Base-by-base conservation (phyloP, 371 early-diverging fungal species). In the Zychaea mexicana region DNA sequence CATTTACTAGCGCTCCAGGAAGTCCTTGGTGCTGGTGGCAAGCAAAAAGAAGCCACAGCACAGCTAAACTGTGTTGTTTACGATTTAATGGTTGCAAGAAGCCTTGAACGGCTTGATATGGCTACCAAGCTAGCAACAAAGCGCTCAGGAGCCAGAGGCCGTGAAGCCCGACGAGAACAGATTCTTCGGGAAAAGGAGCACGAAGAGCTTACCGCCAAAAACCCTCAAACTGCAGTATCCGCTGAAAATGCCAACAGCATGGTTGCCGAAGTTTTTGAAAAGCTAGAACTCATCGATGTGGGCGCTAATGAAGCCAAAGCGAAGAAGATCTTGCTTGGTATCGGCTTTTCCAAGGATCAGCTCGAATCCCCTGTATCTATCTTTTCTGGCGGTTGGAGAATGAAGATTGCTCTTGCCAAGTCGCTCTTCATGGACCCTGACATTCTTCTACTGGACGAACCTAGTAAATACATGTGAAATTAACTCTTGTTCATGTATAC, bases 321-420 rank as follows among this genome's bases (percentile, higher is more conserved):
- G 0, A 70, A 79, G 7, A 84, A 82, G 68, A 84, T 90, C 24
- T 66, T 89, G 31, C 64, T 57, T 10, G 89, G 90, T 52, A 71
- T 90, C 15, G 90, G 90, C 2, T 90, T 90, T 58, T 69, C 70
- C n/a, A 64, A 79, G 12, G 69, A 76, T 5, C 74, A 81, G 45
- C 69, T 77, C 17, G 67, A 63, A 2, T 27, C 70, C n/a, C 65
- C 77, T 3, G 75, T 88, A 39, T 72, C 79, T 9, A 71, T 76
- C 26, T 85, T 94, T 56, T 90, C 91, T 22, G 96, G 97, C 59
- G 97, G 97, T 19, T 96, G 96, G 97, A 82, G 88, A 52, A 94
- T 94, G 85, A 81, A 93, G 32, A 87, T 92, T 22, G 88, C 94
- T 6, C 77, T 97, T 10, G 95, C 95, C 2, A 86, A 87, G 58